These are phyloP conservation scores for Abelmoschus esculentus DNA, from an alignment of 345 rosid genomes.

Conservation along the genomic window DNA sequence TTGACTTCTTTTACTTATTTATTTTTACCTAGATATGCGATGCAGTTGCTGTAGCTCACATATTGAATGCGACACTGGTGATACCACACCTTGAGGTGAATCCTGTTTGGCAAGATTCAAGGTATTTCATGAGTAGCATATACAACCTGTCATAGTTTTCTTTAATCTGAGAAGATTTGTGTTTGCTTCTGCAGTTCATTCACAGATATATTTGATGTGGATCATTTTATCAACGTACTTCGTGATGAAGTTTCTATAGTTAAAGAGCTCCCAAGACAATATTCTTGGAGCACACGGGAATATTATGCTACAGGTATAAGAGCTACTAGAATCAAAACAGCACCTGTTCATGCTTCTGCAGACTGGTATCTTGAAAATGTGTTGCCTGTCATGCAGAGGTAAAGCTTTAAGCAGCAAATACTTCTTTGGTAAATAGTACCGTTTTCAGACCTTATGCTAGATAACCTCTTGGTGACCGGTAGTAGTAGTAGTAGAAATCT, in stretches of 20 bases:
- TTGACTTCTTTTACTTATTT: not conserved
- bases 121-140: slow-evolving; percentile 39
- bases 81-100: slow-evolving; percentile 93
- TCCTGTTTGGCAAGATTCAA: slow-evolving; percentile 97
- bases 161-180: not conserved
- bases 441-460: not conserved
- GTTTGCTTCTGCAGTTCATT: slow-evolving; percentile 54
- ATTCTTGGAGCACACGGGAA: slow-evolving; percentile 87
- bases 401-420: slow-evolving; percentile 9
- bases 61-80: slow-evolving; percentile 76
- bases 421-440: not conserved
- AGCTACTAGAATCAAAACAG: slow-evolving; percentile 81
- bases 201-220: slow-evolving; percentile 77
- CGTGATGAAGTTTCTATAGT: slow-evolving; percentile 52
- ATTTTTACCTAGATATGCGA: slow-evolving; percentile 64
- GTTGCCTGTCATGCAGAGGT: slow-evolving; percentile 83
- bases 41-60: slow-evolving; percentile 95
- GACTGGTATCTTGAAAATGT: slow-evolving; percentile 87
- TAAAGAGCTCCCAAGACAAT: slow-evolving; percentile 58
- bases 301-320: slow-evolving; percentile 93
- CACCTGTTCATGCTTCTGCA: slow-evolving; percentile 82
- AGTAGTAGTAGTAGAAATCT: not conserved
- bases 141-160: not conserved
- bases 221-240: slow-evolving; percentile 61
- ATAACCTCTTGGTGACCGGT: not conserved